Evolutionary conservation across 2,329 filamentous ascomycete genomes (phyloP), one percentile per base, ranked within the genome.

Genomic region (Thielaviopsis ethacetica): DNA sequence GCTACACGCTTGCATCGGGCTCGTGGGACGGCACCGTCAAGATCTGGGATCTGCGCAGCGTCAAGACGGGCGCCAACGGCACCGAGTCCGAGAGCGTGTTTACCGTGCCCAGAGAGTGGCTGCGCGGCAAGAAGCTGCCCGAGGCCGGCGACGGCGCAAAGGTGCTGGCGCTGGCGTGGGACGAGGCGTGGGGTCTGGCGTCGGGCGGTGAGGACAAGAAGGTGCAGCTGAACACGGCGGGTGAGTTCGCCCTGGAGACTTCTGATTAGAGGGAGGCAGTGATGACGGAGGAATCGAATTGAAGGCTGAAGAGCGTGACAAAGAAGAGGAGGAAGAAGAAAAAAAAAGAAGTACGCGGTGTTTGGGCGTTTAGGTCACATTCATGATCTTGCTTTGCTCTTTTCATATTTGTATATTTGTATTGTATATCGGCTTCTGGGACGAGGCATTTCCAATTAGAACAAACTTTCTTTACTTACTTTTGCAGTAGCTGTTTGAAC

Each of bases 161-260:
- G 78, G 89, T 98, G 54, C 88, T 97, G 70, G 81, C 82, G 38
- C 87, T 97, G 5, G 80, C 77, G 61, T 98, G 93, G 93, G 88
- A 96, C 70, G 76, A 78, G 68, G 80, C 83, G 6, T 82, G 94
- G 67, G 94, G 93, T 1, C 91, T 98, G 68, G 86, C 96, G 52
- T 94, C 88, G 67, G 90, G 77, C 51, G 90, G 91, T 17, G 91
- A 97, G 77, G 93, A 98, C 68, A 95, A 93, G 75, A 84, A 82
- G 74, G 84, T 98, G 66, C 93, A 98, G 75, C 83, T 98, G 62
- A 96, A 98, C 49, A 44, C 54, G n/a, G 49, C 50, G 47, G 56
- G 61, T 17, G 62, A 60, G 34, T 38, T 61, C 22, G 56, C 59
- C 15, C 49, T 56, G 47, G 27, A 57, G 15, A 54, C 22, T 60